Conservation (phyloP, 345 rosid genomes). For the Salix caprea region DNA sequence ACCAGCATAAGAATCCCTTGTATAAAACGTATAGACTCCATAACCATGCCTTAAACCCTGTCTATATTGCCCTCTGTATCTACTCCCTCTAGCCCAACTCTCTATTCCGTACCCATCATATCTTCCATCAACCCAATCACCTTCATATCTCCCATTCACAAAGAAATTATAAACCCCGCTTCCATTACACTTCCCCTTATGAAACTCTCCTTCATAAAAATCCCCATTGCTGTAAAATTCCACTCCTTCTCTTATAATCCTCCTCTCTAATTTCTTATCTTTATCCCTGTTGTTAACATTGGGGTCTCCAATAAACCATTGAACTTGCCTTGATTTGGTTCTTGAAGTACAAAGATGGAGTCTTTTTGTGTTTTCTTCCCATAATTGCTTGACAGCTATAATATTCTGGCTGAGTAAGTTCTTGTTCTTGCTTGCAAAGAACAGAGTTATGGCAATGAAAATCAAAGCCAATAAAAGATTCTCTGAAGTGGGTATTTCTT, state of each 20-base stretch:
- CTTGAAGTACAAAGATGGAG: slow-evolving; percentile 32
- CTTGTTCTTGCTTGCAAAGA: slow-evolving; percentile 72
- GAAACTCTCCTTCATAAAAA: slow-evolving; percentile 86
- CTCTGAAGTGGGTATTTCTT: slow-evolving; percentile 68
- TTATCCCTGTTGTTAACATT: slow-evolving; percentile 11
- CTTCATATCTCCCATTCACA: slow-evolving; percentile 83
- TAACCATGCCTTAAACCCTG: slow-evolving; percentile 78
- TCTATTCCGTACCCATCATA: slow-evolving; percentile 91
- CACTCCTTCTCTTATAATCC: slow-evolving; percentile 66
- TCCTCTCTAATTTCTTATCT: slow-evolving; percentile 14
- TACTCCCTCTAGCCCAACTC: slow-evolving; percentile 91
- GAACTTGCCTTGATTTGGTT: slow-evolving; percentile 50
- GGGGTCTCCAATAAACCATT: slow-evolving; percentile 78
- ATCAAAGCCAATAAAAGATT: slow-evolving; percentile 64
- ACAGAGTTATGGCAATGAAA: slow-evolving; percentile 72
- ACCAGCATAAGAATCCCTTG: slow-evolving; percentile 89
- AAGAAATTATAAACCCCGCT: slow-evolving; percentile 81
- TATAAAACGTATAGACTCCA: slow-evolving; percentile 77
- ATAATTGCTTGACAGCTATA: slow-evolving; percentile 40
- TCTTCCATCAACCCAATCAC: slow-evolving; percentile 88
- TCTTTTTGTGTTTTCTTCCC: slow-evolving; percentile 40
- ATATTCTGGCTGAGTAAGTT: slow-evolving; percentile 50
- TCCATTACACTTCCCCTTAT: slow-evolving; percentile 78
- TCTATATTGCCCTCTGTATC: slow-evolving; percentile 79
- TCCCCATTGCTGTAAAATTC: slow-evolving; percentile 85